A percentile compares a stretch with the other conserved stretches of the same genome.
phyloP scores from a whole-genome alignment of 2,329 filamentous ascomycete species.

The Diaporthe humulicola region DNA sequence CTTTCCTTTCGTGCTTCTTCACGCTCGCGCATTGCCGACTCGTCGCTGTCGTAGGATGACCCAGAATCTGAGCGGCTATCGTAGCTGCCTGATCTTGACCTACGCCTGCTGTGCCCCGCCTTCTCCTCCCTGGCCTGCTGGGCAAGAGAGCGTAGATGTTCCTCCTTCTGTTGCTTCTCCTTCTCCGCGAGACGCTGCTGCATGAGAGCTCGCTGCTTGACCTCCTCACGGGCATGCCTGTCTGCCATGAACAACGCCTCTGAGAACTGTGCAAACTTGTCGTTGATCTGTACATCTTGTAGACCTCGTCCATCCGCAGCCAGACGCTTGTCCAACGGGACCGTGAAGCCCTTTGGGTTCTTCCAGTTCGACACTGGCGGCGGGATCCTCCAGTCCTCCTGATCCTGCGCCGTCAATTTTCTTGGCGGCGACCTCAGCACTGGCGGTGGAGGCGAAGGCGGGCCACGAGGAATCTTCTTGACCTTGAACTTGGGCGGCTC shows the following conservation, averaged over 20 bases:
- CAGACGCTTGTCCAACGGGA: slow-evolving; percentile 93
- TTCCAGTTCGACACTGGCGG: slow-evolving; percentile 98
- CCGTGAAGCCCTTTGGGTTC: slow-evolving; percentile 98
- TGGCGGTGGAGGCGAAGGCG: slow-evolving; percentile 91
- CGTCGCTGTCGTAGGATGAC: slow-evolving; percentile 66
- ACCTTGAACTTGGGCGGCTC: slow-evolving; percentile 99
- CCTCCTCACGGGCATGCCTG: slow-evolving; percentile 93
- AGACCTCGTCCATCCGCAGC: slow-evolving; percentile 93
- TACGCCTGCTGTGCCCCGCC: slow-evolving; percentile 60
- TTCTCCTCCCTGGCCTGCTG: slow-evolving; percentile 93
- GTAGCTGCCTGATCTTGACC: slow-evolving; percentile 64
- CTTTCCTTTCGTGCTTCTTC: slow-evolving; percentile 83
- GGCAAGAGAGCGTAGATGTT: slow-evolving; percentile 87
- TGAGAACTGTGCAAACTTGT: slow-evolving; percentile 97
- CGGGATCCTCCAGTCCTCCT: slow-evolving; percentile 86
- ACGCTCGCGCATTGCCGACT: slow-evolving; percentile 79
- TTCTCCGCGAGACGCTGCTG: slow-evolving; percentile 97
- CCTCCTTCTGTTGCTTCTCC: slow-evolving; percentile 94
- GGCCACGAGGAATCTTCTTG: slow-evolving; percentile 96
- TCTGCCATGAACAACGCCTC: slow-evolving; percentile 96
- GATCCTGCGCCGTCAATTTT: slow-evolving; percentile 96
- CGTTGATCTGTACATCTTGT: slow-evolving; percentile 96
- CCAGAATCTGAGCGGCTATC: slow-evolving; percentile 62
- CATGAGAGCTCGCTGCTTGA: slow-evolving; percentile 92
- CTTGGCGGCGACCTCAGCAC: slow-evolving; percentile 95